These are phyloP conservation scores for Mycena sp. DNA, from an alignment of 1,284 basidiomycete species.

Conservation along the genomic window DNA sequence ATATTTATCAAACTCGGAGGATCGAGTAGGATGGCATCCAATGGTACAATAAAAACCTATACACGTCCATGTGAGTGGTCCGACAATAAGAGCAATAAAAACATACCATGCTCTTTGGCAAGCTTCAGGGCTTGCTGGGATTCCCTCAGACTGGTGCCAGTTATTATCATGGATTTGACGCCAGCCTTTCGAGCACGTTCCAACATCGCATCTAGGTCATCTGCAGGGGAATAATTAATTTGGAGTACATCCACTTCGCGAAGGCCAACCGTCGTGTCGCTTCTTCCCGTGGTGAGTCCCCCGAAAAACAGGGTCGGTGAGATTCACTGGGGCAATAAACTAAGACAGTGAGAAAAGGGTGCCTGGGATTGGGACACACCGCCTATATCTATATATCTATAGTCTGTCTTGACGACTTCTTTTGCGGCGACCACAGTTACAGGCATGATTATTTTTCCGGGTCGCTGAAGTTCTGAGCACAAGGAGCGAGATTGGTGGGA, in stretches of 20 bases:
- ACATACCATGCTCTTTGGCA: constrained; percentile 66
- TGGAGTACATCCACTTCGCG: no score
- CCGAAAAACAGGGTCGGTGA: constrained; percentile 66
- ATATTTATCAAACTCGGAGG: constrained; percentile 75
- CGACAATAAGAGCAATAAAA: neutral
- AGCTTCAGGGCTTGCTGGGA: constrained; percentile 70
- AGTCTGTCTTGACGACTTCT: neutral
- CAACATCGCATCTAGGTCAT: constrained; percentile 76
- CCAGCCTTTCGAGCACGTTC: constrained; percentile 70
- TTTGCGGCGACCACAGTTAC: neutral
- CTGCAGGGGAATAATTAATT: constrained; percentile 41
- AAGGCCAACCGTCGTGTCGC: constrained; percentile 66
- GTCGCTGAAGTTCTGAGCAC: neutral
- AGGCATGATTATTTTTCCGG: no score
- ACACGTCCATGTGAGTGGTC: neutral
- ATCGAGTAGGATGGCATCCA: constrained; percentile 91
- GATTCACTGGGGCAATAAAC: constrained; percentile 51
- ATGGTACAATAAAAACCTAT: constrained; percentile 80
- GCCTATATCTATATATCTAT: constrained; percentile 52
- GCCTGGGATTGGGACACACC: constrained; percentile 40
- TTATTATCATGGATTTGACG: constrained; percentile 83
- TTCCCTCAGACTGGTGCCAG: constrained; percentile 80
- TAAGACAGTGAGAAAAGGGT: neutral
- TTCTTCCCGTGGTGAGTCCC: constrained; percentile 56
- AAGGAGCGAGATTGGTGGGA: neutral